Evolutionary conservation across 441 rosid species (phyloP).

Genomic region (Melianthus villosus): DNA sequence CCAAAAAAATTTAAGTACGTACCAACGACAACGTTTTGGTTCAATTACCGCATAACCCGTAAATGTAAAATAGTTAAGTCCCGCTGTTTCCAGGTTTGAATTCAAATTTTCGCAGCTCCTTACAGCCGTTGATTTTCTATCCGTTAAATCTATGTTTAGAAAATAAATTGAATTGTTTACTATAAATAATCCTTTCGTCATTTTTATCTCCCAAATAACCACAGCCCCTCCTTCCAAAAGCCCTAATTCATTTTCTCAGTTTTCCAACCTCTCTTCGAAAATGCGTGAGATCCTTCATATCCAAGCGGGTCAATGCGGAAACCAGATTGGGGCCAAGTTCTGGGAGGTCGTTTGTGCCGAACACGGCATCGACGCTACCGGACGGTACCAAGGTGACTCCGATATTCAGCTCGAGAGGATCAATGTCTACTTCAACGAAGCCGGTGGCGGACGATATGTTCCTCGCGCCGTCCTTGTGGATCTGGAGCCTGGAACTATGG

Average conservation of each 20-base stretch:
- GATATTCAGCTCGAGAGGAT: slow-evolving; percentile 34
- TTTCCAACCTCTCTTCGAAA: not conserved
- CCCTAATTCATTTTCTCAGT: not conserved
- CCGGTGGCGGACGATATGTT: slow-evolving; percentile 35
- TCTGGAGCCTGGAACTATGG: slow-evolving; percentile 59
- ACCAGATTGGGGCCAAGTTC: slow-evolving; percentile 41
- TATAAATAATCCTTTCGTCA: too few species aligned
- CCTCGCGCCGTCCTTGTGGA: slow-evolving; percentile 45
- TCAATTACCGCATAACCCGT: too few species aligned
- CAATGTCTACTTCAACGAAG: slow-evolving; percentile 43
- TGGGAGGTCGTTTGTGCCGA: slow-evolving; percentile 56
- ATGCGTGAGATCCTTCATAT: slow-evolving; percentile 52
- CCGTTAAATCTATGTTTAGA: too few species aligned
- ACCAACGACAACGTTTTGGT: too few species aligned
- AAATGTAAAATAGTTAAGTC: too few species aligned
- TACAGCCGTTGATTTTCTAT: too few species aligned
- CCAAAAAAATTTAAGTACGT: too few species aligned
- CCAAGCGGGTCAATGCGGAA: slow-evolving; percentile 56
- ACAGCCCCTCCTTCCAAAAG: too few species aligned
- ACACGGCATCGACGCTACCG: slow-evolving; percentile 34
- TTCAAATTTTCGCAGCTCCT: too few species aligned
- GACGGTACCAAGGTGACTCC: slow-evolving; percentile 24
- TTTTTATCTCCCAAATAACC: too few species aligned
- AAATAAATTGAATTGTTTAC: too few species aligned
- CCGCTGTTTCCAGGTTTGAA: too few species aligned